Conservation (phyloP, 2,329 filamentous ascomycete genomes). For the Ophiocordyceps camponoti-rufipedis region DNA sequence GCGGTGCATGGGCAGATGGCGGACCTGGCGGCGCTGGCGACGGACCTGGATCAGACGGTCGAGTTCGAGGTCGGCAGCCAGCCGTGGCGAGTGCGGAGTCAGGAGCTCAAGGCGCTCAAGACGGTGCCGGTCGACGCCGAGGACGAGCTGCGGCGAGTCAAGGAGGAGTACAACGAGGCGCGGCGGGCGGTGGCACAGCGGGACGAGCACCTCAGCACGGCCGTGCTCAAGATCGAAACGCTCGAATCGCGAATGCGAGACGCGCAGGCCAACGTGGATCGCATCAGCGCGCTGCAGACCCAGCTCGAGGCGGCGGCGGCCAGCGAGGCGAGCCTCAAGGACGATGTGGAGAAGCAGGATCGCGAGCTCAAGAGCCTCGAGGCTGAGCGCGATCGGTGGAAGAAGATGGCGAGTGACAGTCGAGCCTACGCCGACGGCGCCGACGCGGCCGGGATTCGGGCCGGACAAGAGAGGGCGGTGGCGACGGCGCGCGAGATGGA, state of each 20-base stretch:
- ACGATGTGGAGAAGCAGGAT: conserved; percentile 49
- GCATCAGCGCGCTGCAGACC: conserved; percentile 46
- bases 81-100: conserved; percentile 71
- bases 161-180: conserved; percentile 63
- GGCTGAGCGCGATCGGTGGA: conserved; percentile 50
- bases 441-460: conserved; percentile 32
- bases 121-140: conserved; percentile 66
- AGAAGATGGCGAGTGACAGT: conserved; percentile 48
- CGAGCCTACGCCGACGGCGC: conserved; percentile 33
- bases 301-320: conserved; percentile 34
- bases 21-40: conserved; percentile 52
- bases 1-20: conserved; percentile 43
- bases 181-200: conserved; percentile 53
- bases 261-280: conserved; percentile 56
- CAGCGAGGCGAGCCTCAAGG: conserved; percentile 33
- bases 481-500: conserved; percentile 59
- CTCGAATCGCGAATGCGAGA: conserved; percentile 77
- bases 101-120: conserved; percentile 69
- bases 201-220: conserved; percentile 71
- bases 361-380: conserved; percentile 47
- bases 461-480: conserved; percentile 47
- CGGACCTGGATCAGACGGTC: conserved; percentile 52
- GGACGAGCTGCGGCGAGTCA: conserved; percentile 64
- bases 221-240: conserved; percentile 83
- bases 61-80: conserved; percentile 61